phyloP scores from a whole-genome alignment of 495 filamentous ascomycete species.

The Talaromyces stipitatus region DNA sequence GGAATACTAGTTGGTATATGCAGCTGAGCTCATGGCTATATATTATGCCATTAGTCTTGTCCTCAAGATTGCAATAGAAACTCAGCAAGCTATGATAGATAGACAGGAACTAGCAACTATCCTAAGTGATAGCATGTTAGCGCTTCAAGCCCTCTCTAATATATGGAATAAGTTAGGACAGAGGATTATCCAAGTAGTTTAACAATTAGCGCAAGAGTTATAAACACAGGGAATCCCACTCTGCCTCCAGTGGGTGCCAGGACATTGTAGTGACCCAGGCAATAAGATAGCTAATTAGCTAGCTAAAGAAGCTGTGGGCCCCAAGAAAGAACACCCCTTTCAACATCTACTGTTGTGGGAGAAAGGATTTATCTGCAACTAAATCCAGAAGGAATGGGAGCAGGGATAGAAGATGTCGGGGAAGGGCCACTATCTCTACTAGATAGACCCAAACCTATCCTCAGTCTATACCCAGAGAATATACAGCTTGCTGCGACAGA shows the following conservation, averaged over 20 bases:
- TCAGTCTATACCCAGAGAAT: conserved; percentile 5
- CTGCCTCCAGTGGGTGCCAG: too few relatives aligned
- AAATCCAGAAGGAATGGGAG: conserved; percentile 9
- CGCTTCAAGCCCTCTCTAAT: conserved; percentile 12
- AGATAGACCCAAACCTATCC: conserved; percentile 11
- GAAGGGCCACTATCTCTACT: conserved; percentile 7
- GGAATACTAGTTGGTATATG: conserved; percentile 16
- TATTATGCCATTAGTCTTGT: conserved; percentile 14
- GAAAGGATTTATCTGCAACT: conserved; percentile 1
- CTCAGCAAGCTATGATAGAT: background rate
- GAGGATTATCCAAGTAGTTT: conserved; percentile 11
- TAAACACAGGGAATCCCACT: conserved; percentile 5
- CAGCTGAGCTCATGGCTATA: conserved; percentile 16
- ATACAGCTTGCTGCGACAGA: conserved; percentile 9
- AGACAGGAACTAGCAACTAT: too few relatives aligned
- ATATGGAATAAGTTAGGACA: conserved; percentile 14
- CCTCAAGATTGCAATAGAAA: conserved; percentile 2
- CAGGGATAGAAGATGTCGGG: conserved; percentile 7
- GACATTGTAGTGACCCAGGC: too few relatives aligned
- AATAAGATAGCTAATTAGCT: too few relatives aligned
- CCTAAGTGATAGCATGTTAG: conserved; percentile 14
- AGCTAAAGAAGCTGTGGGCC: too few relatives aligned
- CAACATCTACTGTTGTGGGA: conserved; percentile 11
- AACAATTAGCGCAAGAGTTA: conserved; percentile 7
- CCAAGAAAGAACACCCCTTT: conserved; percentile 8